A percentile compares a stretch with the other conserved stretches of the same genome.
Evolutionary conservation across 305 asterid species (phyloP).

Genomic region (Caryopteris hybrid): DNA sequence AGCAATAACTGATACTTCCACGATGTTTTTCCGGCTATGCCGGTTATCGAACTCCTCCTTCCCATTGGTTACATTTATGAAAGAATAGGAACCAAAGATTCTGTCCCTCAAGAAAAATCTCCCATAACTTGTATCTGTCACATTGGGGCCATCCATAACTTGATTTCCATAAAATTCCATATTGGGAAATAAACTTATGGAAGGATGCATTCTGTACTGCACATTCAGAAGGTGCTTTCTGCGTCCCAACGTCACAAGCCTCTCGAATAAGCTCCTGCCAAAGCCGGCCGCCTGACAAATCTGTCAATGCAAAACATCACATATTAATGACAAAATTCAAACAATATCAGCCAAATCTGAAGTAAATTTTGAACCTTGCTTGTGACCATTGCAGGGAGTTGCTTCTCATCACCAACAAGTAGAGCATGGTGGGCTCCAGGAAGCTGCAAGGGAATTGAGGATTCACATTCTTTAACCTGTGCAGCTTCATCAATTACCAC

Average conservation of each 20-base stretch:
- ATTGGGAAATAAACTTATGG: constrained; percentile 65
- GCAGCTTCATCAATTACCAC: constrained; percentile 78
- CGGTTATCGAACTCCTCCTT: constrained; percentile 39
- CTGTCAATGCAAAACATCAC: constrained; percentile 25
- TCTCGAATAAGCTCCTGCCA: constrained; percentile 75
- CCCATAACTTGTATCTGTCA: constrained; percentile 24
- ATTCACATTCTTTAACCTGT: no score
- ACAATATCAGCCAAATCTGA: not conserved
- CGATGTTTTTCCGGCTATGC: constrained; percentile 43
- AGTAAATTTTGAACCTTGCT: constrained; percentile 47
- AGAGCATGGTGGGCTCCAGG: constrained; percentile 54
- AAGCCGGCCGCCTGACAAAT: constrained; percentile 44
- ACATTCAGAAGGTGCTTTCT: constrained; percentile 54
- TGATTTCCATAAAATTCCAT: constrained; percentile 38
- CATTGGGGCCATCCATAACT: constrained; percentile 50
- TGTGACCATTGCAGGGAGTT: constrained; percentile 70
- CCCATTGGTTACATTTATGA: constrained; percentile 52
- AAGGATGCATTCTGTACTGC: constrained; percentile 85
- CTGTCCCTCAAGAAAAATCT: constrained; percentile 37
- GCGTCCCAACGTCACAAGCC: constrained; percentile 51
- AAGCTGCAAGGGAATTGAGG: no score
- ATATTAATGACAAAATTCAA: not conserved
- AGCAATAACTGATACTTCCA: constrained; percentile 47
- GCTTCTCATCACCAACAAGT: constrained; percentile 74
- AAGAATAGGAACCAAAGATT: constrained; percentile 55